Base-by-base conservation (phyloP, 441 rosid genomes). In the Breynia disticha region DNA sequence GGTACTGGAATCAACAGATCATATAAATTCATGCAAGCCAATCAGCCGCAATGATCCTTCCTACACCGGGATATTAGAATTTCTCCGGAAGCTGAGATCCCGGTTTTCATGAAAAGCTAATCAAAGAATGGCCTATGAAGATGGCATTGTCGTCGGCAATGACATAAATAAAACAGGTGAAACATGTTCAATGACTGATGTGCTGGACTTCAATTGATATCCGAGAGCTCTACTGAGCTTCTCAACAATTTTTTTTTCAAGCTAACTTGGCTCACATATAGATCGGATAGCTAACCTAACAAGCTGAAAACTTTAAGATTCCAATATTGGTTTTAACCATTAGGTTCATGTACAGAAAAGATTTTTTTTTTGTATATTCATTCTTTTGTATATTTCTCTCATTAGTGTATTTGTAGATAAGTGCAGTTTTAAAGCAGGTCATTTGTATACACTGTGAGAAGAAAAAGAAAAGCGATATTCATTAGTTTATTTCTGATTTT, bases 21-120 rank as follows among this genome's bases (percentile, higher is more conserved):
- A 93, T 64, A 86, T 93, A 66, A 93, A 93, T 67, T 93, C 97
- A 51, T 93, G 98, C 76, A 89, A 89, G 72, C 98, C 98, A 16
- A 67, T 89, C 35, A 80, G 79, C 74, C 93, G 76, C 17, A 51
- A 61, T 0, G 98, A 93, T 72, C 95, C 91, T 56, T 93, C 97
- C 1, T 84, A 93, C 55, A 76, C 70, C 1, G 86, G 89, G 79
- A 73, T 77, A 17, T 69, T 93, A 62, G 73, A 79, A 49, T 83
- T 86, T 63, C 66, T 93, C 57, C 73, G 57, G 10, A 88, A 81
- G 76, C 77, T 86, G 53, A 82, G 68, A 69, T 62, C 78, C 14
- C 82, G 55, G 6, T 63, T 68, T 56, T 57, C 79, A 15, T 68
- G 67, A 70, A 22, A 42, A 22, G 60, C 37, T 57, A 7, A n/a